Evolutionary conservation across 2,329 filamentous ascomycete species (phyloP), one percentile per base, ranked within the genome.

Genomic region (Laburnicola sp.): DNA sequence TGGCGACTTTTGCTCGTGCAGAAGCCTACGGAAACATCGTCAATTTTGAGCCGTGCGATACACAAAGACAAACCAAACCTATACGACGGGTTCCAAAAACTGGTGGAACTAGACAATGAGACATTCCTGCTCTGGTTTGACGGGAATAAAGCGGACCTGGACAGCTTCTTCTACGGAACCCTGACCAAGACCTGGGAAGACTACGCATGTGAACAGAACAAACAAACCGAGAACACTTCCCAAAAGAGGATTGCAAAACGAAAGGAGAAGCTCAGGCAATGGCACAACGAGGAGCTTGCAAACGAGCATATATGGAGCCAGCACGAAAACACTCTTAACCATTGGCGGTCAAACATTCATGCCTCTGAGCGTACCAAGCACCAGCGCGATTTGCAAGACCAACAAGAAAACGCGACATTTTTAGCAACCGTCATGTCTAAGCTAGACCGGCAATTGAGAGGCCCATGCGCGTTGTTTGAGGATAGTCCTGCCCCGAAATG

Each of bases 281-380:
- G 92, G 93, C 84, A 88, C 36, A 73, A 80, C 2, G 87, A 93
- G 57, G 85, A 86, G 44, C 73, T 83, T 3, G 80, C 81, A 22
- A 82, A 82, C 7, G 89, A 95, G 16, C 88, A 88, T 57, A 79
- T 88, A 11, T 82, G 92, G 51, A 80, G 87, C 47, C 86, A 86
- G n/a, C 93, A 97, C 65, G 90, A 96, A 63, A 85, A 89, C 58
- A 88, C 90, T 0, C 93, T 94, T 49, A 87, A 84, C 35, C 87
- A 93, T 52, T 99, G 93, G 94, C 88, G 93, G 77, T 91, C 92
- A 62, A 97, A 96, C 63, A 96, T 99, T 35, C 94, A 93, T 71
- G 86, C 88, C 42, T 91, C 93, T 0, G 94, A 99, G 69, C 87
- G 94, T 59, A 83, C 93, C 66, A 97, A 96, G 69, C 87, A 96